Evolutionary conservation across 148 eudicot genomes (phyloP).

Genomic region (Chenopodium quinoa): DNA sequence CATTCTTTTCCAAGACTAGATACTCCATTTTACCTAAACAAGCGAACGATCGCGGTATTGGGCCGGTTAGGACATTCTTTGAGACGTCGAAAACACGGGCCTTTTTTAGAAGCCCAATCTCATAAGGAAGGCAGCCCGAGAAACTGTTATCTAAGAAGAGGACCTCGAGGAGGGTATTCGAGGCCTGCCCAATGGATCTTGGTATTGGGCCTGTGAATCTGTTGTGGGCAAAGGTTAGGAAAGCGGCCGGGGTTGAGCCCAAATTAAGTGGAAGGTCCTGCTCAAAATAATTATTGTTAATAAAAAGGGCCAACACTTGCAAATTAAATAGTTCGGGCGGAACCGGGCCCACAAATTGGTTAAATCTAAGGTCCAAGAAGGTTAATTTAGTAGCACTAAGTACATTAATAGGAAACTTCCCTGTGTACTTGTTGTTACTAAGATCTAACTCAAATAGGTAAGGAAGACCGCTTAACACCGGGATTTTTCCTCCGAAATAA

Average conservation of each 20-base stretch:
- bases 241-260: constrained; percentile 34
- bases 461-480: constrained; percentile 21
- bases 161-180: constrained; percentile 30
- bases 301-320: constrained; percentile 36
- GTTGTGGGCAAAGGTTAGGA: constrained; percentile 46
- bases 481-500: constrained; percentile 26
- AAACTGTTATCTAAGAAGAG: constrained; percentile 37
- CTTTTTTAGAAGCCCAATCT: constrained; percentile 39
- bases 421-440: constrained; percentile 41
- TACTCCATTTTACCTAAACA: constrained; percentile 33
- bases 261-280: constrained; percentile 30
- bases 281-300: constrained; percentile 45
- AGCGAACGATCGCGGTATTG: constrained; percentile 47
- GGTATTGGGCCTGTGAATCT: constrained; percentile 45
- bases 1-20: constrained; percentile 31
- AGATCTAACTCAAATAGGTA: constrained; percentile 45
- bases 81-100: constrained; percentile 39
- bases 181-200: constrained; percentile 31
- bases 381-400: constrained; percentile 25
- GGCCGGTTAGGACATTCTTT: constrained; percentile 39
- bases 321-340: constrained; percentile 38
- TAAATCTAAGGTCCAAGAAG: constrained; percentile 48
- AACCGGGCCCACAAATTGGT: constrained; percentile 29
- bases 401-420: constrained; percentile 35
- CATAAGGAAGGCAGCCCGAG: constrained; percentile 47